Percentiles rank a stretch among this genome's conserved stretches.
These are phyloP conservation scores for Tuber indicum DNA, from an alignment of 495 filamentous ascomycete genomes.

Conservation along the genomic window DNA sequence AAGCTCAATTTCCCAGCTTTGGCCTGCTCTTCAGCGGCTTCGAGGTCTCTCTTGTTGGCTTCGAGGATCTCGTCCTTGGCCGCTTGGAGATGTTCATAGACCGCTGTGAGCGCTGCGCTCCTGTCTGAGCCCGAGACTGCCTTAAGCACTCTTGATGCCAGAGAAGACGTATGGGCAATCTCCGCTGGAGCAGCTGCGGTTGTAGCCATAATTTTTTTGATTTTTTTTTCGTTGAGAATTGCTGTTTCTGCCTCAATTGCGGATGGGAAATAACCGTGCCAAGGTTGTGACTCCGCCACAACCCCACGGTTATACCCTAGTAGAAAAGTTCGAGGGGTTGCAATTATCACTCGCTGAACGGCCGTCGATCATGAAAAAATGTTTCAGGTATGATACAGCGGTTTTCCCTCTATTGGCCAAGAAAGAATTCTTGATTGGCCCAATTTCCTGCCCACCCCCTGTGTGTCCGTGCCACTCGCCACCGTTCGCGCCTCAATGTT, in stretches of 20 bases:
- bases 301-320: no score
- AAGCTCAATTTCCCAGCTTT: constrained; percentile 67
- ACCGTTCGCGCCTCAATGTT: no score
- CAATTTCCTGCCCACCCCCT: no score
- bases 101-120: constrained; percentile 75
- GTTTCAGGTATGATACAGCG: no score
- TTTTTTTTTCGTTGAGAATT: not conserved
- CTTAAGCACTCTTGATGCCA: constrained; percentile 39
- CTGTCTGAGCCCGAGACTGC: constrained; percentile 47
- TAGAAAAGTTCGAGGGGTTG: constrained; percentile 6
- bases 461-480: no score
- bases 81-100: constrained; percentile 62
- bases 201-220: constrained; percentile 12
- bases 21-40: constrained; percentile 63
- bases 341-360: constrained; percentile 19
- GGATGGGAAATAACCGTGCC: constrained; percentile 1
- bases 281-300: no score
- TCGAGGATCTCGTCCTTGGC: constrained; percentile 69
- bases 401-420: no score
- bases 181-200: constrained; percentile 23
- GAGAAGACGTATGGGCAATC: constrained; percentile 35
- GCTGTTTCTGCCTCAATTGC: not conserved
- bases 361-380: no score
- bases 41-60: constrained; percentile 78
- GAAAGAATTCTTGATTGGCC: no score